Percentiles rank a stretch among this genome's conserved stretches.
Evolutionary conservation across 352 stramenopile genomes (phyloP).

Genomic region (Hyphochytrium catenoides): DNA sequence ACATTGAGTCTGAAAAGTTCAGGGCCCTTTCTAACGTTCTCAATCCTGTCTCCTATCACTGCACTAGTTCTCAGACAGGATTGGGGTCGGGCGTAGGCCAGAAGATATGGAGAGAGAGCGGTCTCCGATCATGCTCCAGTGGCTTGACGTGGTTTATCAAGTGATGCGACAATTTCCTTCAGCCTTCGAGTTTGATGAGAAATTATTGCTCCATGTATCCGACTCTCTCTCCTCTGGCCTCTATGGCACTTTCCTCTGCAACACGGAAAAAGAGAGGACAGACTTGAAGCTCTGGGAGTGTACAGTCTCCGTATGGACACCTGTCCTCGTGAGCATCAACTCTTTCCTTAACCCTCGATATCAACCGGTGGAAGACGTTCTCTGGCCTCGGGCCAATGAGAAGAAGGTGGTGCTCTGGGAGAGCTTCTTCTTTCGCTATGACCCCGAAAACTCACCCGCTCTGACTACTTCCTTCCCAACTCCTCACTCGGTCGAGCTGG

Average conservation of each 20-base stretch:
- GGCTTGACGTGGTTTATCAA: conserved; percentile 58
- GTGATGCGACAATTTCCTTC: conserved; percentile 64
- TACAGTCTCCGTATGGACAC: conserved; percentile 53
- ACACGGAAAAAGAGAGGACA: conserved; percentile 50
- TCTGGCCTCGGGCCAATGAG: conserved; percentile 55
- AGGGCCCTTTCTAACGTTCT: no score
- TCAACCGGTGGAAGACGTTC: conserved; percentile 37
- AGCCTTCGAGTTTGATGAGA: conserved; percentile 64
- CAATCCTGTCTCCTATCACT: conserved; percentile 1
- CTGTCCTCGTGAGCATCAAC: conserved; percentile 30
- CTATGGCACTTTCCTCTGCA: conserved; percentile 57
- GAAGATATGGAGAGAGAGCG: conserved; percentile 47
- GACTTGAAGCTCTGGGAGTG: conserved; percentile 57
- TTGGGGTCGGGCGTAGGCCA: conserved; percentile 47
- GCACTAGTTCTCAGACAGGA: conserved; percentile 34
- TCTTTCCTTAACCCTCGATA: conserved; percentile 47
- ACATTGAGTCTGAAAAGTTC: no score
- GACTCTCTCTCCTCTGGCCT: conserved; percentile 46
- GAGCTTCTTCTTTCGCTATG: conserved; percentile 58
- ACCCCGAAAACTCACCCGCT: conserved; percentile 47
- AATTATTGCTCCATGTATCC: conserved; percentile 44
- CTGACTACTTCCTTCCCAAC: no score
- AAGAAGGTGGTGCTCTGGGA: conserved; percentile 61
- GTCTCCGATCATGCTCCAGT: conserved; percentile 59
- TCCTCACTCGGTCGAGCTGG: no score